Evolutionary conservation across 306 rosid species (phyloP).

Genomic region (Rosa persica): DNA sequence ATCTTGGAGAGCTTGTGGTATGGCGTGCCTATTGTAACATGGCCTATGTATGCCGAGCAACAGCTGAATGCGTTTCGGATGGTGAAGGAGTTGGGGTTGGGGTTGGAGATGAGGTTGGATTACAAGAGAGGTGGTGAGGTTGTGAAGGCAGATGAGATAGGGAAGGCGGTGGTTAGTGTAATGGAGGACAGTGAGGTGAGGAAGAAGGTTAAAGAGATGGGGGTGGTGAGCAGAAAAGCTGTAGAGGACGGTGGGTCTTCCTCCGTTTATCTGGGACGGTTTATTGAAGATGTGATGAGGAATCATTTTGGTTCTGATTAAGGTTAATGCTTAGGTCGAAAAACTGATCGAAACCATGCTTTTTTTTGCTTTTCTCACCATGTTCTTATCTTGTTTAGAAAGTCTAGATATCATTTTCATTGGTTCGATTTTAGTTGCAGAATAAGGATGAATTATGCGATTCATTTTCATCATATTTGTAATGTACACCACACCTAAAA

Average conservation of each 20-base stretch:
- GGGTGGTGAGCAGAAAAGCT: conserved; percentile 38
- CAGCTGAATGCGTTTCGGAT: conserved; percentile 57
- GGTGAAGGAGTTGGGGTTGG: conserved; percentile 50
- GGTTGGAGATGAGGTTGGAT: conserved; percentile 47
- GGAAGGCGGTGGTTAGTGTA: conserved; percentile 31
- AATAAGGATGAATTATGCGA: no score
- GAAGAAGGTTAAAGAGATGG: conserved; percentile 46
- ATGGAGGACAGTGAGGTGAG: conserved; percentile 38
- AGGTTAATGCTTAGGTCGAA: not conserved
- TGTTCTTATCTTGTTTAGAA: not conserved
- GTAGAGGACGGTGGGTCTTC: conserved; percentile 40
- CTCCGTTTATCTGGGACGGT: not conserved
- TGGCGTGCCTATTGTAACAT: conserved; percentile 65
- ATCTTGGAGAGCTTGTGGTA: conserved; percentile 66
- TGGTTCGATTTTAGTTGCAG: not conserved
- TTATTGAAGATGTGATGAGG: conserved; percentile 11
- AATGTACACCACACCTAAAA: not conserved
- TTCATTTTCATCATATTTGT: no score
- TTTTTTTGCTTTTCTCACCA: not conserved
- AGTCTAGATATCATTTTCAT: not conserved
- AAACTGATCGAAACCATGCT: not conserved
- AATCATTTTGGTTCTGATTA: conserved; percentile 1
- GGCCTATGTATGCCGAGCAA: conserved; percentile 77
- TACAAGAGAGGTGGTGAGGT: conserved; percentile 32
- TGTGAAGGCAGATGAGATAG: conserved; percentile 55